Conservation (phyloP, 306 rosid species). For the Cicer pinnatifidum region DNA sequence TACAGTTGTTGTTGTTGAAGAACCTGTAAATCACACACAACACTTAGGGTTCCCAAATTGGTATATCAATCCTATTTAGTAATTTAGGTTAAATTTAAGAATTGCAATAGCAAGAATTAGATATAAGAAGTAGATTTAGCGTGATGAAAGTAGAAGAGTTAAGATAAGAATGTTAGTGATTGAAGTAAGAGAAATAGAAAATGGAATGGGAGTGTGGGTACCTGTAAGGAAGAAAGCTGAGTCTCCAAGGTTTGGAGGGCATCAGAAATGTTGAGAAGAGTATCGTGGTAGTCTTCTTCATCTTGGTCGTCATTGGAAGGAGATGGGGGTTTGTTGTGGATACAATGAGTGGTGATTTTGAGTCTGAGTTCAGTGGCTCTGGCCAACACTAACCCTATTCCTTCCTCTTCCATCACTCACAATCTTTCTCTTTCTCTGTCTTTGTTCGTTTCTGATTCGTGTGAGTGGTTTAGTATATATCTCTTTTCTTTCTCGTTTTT, state of each 20-base stretch:
- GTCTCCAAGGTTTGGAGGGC: constrained; percentile 88
- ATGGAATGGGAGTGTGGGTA: neutral
- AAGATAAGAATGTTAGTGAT: too few relatives aligned
- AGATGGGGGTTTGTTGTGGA: constrained; percentile 53
- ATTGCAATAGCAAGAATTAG: neutral
- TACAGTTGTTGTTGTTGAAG: constrained; percentile 78
- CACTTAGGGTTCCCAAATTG: constrained; percentile 31
- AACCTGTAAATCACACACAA: constrained; percentile 54
- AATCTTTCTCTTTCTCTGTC: too few relatives aligned
- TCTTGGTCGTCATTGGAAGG: constrained; percentile 48
- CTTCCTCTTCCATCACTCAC: constrained; percentile 67
- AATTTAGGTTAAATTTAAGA: neutral
- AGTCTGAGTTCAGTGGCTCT: constrained; percentile 90
- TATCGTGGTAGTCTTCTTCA: constrained; percentile 55
- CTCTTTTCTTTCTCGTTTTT: too few relatives aligned
- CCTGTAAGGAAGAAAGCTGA: constrained; percentile 90
- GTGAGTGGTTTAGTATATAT: too few relatives aligned
- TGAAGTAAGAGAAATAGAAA: neutral
- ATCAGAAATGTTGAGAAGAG: constrained; percentile 74
- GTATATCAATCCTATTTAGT: neutral
- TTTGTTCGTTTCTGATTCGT: too few relatives aligned
- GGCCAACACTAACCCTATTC: constrained; percentile 80
- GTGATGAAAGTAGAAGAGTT: too few relatives aligned
- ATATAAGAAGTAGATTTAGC: too few relatives aligned
- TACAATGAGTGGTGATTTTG: constrained; percentile 70